A percentile compares a stretch with the other conserved stretches of the same genome.
Conservation (phyloP, 2,329 filamentous ascomycete species). For the Pyrenochaeta sp. region DNA sequence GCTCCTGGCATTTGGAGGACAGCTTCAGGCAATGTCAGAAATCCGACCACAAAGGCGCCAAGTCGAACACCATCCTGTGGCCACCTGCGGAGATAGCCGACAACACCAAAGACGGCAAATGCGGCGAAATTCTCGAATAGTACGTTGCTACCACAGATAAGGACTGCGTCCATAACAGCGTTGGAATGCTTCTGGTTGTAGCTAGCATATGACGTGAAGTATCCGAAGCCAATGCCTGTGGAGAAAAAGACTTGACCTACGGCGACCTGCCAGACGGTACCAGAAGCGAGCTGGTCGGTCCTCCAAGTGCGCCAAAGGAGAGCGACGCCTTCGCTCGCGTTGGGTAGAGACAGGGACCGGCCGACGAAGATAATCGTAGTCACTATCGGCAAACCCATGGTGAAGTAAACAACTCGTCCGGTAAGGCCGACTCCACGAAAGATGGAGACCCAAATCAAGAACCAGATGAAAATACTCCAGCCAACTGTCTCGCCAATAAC, state of each 20-base stretch:
- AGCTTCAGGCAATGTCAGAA: slow-evolving; percentile 66
- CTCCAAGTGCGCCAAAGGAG: slow-evolving; percentile 61
- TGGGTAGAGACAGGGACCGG: slow-evolving; percentile 62
- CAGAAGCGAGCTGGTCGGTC: slow-evolving; percentile 59
- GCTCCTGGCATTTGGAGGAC: slow-evolving; percentile 65
- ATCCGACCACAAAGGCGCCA: slow-evolving; percentile 66
- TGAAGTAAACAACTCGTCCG: slow-evolving; percentile 68
- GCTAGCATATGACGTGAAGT: slow-evolving; percentile 66
- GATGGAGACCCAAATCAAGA: slow-evolving; percentile 67
- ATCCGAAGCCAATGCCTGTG: slow-evolving; percentile 65
- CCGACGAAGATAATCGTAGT: slow-evolving; percentile 66
- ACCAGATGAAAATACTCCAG: slow-evolving; percentile 68
- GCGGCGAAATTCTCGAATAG: slow-evolving; percentile 64
- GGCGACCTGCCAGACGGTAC: slow-evolving; percentile 67
- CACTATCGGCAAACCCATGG: slow-evolving; percentile 68
- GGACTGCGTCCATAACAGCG: slow-evolving; percentile 66
- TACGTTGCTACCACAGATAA: slow-evolving; percentile 65
- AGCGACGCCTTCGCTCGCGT: slow-evolving; percentile 62
- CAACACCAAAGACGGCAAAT: slow-evolving; percentile 64
- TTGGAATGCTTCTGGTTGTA: slow-evolving; percentile 67
- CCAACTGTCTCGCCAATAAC: slow-evolving; percentile 66
- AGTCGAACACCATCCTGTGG: slow-evolving; percentile 56
- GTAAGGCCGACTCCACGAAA: slow-evolving; percentile 67
- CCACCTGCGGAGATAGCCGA: slow-evolving; percentile 58
- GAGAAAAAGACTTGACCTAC: slow-evolving; percentile 69